Conservation (phyloP, 768 basidiomycete species). For the Trichaptum fuscoviolaceum region DNA sequence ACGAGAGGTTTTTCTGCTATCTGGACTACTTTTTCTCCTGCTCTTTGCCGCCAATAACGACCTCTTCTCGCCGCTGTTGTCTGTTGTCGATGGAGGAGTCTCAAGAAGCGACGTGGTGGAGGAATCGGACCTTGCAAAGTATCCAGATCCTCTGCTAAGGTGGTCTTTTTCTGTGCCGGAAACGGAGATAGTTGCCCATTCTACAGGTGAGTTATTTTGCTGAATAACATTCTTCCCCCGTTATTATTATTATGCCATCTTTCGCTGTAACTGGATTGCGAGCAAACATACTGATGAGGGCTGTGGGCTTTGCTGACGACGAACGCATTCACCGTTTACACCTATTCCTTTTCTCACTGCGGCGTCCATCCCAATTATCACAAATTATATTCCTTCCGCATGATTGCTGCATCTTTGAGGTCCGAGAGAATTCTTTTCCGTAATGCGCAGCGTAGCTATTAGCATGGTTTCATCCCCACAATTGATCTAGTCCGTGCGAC, state of each 20-base stretch:
- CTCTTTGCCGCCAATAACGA: conserved; percentile 35
- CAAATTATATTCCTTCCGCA: no score
- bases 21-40: conserved; percentile 41
- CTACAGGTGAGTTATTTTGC: conserved; percentile 48
- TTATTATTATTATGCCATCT: neutral
- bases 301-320: no score
- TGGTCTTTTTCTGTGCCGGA: conserved; percentile 35
- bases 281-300: no score
- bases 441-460: no score
- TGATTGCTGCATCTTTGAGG: no score
- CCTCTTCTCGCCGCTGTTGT: conserved; percentile 6
- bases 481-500: no score
- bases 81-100: conserved; percentile 6
- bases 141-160: conserved; percentile 34
- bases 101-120: conserved; percentile 10
- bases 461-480: no score
- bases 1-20: conserved; percentile 50
- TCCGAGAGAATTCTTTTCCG: no score
- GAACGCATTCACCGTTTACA: no score
- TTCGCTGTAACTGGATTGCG: no score
- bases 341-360: no score
- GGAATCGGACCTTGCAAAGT: conserved; percentile 12
- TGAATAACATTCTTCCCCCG: neutral
- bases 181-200: conserved; percentile 71
- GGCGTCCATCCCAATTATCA: no score